A percentile compares a stretch with the other conserved stretches of the same genome.
Conservation (phyloP, 1,284 basidiomycete species). For the Trametes hirsuta region DNA sequence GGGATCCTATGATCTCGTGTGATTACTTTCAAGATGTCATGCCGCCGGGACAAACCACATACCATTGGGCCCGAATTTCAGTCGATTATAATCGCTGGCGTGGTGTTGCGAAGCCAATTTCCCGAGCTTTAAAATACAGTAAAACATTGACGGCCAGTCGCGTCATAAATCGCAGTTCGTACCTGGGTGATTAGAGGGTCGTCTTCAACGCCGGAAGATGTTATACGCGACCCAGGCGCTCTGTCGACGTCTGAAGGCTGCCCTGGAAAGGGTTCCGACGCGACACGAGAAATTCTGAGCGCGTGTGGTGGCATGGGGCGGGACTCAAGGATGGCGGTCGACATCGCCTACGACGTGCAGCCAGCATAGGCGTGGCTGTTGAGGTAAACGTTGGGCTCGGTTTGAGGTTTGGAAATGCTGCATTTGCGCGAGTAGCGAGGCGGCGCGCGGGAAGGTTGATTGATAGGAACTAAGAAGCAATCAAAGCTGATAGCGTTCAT, state of each 20-base stretch:
- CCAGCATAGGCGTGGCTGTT: neutral
- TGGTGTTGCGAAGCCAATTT: constrained; percentile 81
- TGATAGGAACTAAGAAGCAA: constrained; percentile 19
- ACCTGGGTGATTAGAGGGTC: constrained; percentile 20
- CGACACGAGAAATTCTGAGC: constrained; percentile 16
- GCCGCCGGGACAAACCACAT: neutral
- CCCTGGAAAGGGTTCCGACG: constrained; percentile 12
- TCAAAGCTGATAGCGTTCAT: constrained; percentile 6
- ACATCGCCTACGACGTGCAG: constrained; percentile 1
- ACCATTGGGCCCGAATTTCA: constrained; percentile 78
- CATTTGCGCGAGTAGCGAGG: constrained; percentile 7
- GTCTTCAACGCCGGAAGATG: neutral
- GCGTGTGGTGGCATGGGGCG: neutral
- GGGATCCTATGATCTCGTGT: constrained; percentile 46
- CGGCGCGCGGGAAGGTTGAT: constrained; percentile 14
- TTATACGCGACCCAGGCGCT: neutral
- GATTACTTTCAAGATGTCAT: neutral
- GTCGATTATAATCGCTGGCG: constrained; percentile 72
- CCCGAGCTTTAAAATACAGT: constrained; percentile 47
- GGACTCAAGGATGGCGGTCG: constrained; percentile 2
- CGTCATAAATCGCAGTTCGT: neutral
- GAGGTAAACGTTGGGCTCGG: neutral
- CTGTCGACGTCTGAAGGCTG: neutral
- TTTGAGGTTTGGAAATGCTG: neutral
- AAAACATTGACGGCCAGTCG: neutral